phyloP scores from a whole-genome alignment of 192 early-diverging fungal genomes.

The Gaertneriomyces sp. region DNA sequence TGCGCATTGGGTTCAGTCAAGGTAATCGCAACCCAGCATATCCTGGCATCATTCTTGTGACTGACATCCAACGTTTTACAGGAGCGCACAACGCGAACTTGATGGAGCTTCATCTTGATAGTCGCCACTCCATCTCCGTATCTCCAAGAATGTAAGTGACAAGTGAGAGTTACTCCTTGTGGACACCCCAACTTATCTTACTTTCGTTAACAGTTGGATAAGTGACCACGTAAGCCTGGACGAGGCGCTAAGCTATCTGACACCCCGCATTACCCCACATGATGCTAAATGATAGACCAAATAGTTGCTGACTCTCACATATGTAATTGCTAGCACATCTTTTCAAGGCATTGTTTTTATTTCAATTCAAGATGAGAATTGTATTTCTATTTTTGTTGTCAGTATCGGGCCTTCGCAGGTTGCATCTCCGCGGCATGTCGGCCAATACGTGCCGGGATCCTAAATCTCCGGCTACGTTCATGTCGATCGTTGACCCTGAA shows the following conservation, averaged over 20 bases:
- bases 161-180: background rate
- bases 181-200: background rate
- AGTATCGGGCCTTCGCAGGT: too few species aligned
- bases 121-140: conserved; percentile 77
- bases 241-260: conserved; percentile 33
- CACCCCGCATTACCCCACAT: conserved; percentile 10
- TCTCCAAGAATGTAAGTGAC: conserved; percentile 64
- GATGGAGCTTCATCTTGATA: conserved; percentile 82
- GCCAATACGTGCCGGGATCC: too few species aligned
- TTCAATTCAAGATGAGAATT: too few species aligned
- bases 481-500: too few species aligned
- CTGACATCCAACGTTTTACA: conserved; percentile 18
- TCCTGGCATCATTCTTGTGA: background rate
- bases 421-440: too few species aligned
- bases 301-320: too few species aligned
- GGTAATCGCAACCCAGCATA: background rate
- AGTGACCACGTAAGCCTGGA: conserved; percentile 80
- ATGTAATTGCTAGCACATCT: too few species aligned
- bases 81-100: conserved; percentile 90
- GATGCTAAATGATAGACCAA: too few species aligned
- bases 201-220: conserved; percentile 61
- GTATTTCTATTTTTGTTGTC: too few species aligned
- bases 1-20: conserved; percentile 81
- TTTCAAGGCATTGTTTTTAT: too few species aligned
- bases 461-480: too few species aligned